phyloP scores from a whole-genome alignment of 495 filamentous ascomycete genomes.

The Apiosordaria backusii region DNA sequence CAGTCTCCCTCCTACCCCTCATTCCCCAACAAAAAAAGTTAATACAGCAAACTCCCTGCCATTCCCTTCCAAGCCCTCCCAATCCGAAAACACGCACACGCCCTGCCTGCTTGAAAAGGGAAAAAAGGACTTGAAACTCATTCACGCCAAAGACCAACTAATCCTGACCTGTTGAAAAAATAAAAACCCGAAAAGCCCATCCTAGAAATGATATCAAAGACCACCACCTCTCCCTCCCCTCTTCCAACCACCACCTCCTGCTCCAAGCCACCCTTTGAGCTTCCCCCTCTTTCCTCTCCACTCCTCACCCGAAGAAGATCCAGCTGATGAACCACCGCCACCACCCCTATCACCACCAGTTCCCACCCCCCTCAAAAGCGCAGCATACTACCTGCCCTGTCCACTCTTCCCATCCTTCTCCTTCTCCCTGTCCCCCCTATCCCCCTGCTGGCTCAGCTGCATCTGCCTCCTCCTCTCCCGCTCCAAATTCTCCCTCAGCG shows the following conservation, averaged over 20 bases:
- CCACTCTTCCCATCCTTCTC: background rate
- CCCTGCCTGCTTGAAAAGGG: background rate
- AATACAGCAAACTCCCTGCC: no score
- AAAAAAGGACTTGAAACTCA: background rate
- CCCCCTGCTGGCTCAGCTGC: background rate
- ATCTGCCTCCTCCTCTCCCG: conserved; percentile 37
- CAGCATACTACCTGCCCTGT: background rate
- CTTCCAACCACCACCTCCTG: background rate
- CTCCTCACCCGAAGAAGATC: background rate
- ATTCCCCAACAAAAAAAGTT: no score
- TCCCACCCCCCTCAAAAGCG: background rate
- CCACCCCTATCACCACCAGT: background rate
- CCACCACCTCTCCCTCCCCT: background rate
- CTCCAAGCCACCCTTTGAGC: background rate
- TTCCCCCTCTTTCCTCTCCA: background rate
- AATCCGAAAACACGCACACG: background rate
- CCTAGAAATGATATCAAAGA: background rate
- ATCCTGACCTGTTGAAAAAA: no score
- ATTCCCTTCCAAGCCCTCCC: background rate
- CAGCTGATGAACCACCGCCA: background rate
- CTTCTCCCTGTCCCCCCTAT: background rate
- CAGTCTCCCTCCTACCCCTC: no score
- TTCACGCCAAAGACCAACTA: background rate
- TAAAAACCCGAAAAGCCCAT: background rate
- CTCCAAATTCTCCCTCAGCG: conserved; percentile 65